Percentiles rank a stretch among this genome's conserved stretches.
These are phyloP conservation scores for Pseudogymnoascus pannorum DNA, from an alignment of 2,329 filamentous ascomycete genomes.

Conservation along the genomic window DNA sequence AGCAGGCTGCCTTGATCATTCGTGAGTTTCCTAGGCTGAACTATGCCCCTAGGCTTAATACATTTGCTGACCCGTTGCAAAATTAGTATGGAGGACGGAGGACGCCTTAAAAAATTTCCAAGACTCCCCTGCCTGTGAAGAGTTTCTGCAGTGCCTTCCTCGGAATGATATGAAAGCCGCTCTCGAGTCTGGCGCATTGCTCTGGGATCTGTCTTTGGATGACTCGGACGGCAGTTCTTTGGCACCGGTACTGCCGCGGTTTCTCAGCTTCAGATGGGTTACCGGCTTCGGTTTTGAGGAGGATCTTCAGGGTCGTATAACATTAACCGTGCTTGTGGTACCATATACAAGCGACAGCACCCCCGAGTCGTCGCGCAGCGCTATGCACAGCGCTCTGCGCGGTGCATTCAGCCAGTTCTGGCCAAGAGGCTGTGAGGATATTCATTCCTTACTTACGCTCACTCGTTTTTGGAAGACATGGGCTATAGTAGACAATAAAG, in stretches of 20 bases:
- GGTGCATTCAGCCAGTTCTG: constrained; percentile 13
- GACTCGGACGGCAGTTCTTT: neutral
- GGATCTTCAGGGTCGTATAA: neutral
- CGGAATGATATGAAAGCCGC: neutral
- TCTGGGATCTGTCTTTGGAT: neutral
- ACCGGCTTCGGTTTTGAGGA: neutral
- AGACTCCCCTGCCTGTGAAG: neutral
- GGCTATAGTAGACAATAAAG: neutral
- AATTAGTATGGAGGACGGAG: neutral
- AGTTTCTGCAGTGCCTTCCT: neutral
- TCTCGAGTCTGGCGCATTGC: neutral
- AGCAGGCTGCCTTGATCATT: constrained; percentile 21
- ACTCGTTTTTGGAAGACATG: neutral
- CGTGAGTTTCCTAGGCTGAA: neutral
- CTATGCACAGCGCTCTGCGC: neutral
- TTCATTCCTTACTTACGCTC: neutral
- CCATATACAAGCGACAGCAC: neutral
- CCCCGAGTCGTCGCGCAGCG: neutral
- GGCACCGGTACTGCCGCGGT: neutral
- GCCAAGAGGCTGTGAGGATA: constrained; percentile 14
- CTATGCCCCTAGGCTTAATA: neutral
- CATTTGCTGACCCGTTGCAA: neutral
- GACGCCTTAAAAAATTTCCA: neutral
- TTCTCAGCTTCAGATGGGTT: neutral
- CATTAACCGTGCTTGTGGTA: neutral